Evolutionary conservation across 257 asterid species (phyloP).

Genomic region (Eustoma russellianum): DNA sequence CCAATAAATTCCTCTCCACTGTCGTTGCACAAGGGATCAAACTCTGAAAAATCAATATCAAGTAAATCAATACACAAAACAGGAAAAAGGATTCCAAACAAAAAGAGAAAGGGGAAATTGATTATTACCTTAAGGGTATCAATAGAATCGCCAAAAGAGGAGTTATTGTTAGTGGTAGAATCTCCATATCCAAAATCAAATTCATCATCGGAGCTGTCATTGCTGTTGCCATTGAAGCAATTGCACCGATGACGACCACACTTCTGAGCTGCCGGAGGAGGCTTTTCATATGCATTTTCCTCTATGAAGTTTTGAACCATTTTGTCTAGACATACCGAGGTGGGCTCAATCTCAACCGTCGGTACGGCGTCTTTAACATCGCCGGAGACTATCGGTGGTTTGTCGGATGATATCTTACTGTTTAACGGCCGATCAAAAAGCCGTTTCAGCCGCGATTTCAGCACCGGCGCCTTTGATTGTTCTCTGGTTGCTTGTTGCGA

Average conservation of each 20-base stretch:
- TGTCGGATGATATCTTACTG: slow-evolving; percentile 50
- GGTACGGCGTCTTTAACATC: slow-evolving; percentile 3
- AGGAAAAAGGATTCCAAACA: not conserved
- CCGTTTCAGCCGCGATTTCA: slow-evolving; percentile 65
- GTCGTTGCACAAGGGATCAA: slow-evolving; percentile 60
- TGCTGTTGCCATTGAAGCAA: slow-evolving; percentile 37
- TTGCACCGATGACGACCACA: slow-evolving; percentile 33
- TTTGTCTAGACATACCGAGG: slow-evolving; percentile 75
- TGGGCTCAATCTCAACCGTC: slow-evolving; percentile 62
- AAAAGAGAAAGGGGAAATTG: too few species aligned
- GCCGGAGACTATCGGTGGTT: slow-evolving; percentile 6
- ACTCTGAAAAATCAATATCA: slow-evolving; percentile 28
- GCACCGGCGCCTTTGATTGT: slow-evolving; percentile 36
- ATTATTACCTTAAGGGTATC: slow-evolving; percentile 71
- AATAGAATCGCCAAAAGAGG: slow-evolving; percentile 54
- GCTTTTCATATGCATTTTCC: slow-evolving; percentile 48
- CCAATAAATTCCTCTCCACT: slow-evolving; percentile 71
- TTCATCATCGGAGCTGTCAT: slow-evolving; percentile 76
- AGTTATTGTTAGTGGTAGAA: slow-evolving; percentile 27
- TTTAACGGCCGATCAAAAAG: slow-evolving; percentile 87
- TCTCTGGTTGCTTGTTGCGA: slow-evolving; percentile 16
- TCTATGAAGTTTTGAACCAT: slow-evolving; percentile 87
- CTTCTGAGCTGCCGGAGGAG: slow-evolving; percentile 31
- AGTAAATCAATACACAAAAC: slow-evolving; percentile 4
- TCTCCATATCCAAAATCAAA: slow-evolving; percentile 57